phyloP scores from a whole-genome alignment of 768 basidiomycete species.

The Boletellus ananas region DNA sequence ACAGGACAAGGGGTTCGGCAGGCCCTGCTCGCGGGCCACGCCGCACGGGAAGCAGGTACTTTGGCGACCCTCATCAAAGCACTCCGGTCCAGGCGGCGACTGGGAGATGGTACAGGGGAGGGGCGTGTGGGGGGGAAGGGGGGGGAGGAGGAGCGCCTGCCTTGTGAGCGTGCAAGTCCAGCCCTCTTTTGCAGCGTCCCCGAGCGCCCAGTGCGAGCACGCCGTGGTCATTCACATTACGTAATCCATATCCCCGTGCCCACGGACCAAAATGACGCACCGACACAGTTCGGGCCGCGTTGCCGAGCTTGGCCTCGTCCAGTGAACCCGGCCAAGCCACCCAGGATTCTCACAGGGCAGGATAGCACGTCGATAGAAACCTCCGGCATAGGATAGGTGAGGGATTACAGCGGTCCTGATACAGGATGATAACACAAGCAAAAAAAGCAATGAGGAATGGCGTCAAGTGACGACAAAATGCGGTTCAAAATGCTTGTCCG shows the following conservation, averaged over 20 bases:
- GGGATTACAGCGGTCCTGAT: conserved; percentile 23
- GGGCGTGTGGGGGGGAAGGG: background rate
- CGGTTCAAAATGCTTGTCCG: conserved; percentile 14
- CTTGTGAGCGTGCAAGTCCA: conserved; percentile 3
- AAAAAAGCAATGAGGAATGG: conserved; percentile 11
- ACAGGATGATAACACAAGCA: conserved; percentile 21
- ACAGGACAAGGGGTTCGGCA: conserved; percentile 11
- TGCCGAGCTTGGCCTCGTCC: too few species aligned
- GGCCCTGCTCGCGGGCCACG: conserved; percentile 1
- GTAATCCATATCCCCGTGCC: background rate
- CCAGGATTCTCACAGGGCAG: conserved; percentile 20
- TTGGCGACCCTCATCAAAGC: conserved; percentile 9
- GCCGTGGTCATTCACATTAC: conserved; percentile 5
- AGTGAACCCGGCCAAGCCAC: conserved; percentile 1
- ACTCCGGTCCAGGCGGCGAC: background rate
- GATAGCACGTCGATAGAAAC: conserved; percentile 13
- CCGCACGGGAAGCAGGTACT: background rate
- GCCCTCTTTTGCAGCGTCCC: background rate
- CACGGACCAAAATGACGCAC: too few species aligned
- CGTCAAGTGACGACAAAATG: conserved; percentile 5
- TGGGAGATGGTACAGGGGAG: background rate
- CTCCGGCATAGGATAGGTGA: conserved; percentile 14
- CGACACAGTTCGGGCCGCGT: background rate
- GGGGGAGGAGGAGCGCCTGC: background rate
- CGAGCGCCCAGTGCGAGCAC: background rate